These are phyloP conservation scores for Aspergillus glaucus DNA, from an alignment of 2,329 filamentous ascomycete species.

Conservation along the genomic window DNA sequence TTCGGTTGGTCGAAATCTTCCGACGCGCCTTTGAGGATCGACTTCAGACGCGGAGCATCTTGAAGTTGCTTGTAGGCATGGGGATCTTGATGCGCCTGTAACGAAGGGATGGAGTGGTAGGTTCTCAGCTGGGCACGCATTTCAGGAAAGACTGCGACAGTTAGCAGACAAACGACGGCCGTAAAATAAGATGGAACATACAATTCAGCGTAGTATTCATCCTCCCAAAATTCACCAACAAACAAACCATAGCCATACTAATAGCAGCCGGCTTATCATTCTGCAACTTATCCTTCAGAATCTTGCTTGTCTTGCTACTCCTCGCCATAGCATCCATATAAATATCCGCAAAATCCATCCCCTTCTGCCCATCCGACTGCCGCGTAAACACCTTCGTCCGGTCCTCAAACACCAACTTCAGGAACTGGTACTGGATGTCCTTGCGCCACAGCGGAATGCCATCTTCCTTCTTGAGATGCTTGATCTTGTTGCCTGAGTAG, in stretches of 20 bases:
- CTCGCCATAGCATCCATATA: slow-evolving; percentile 98
- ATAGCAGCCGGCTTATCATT: slow-evolving; percentile 87
- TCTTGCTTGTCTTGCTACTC: slow-evolving; percentile 98
- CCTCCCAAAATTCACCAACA: slow-evolving; percentile 91
- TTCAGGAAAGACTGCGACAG: slow-evolving; percentile 78
- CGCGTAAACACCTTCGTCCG: slow-evolving; percentile 73
- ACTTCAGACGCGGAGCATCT: slow-evolving; percentile 91
- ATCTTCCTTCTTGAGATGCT: slow-evolving; percentile 62
- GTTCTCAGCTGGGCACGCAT: slow-evolving; percentile 97
- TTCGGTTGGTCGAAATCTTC: slow-evolving; percentile 84
- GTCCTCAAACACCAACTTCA: slow-evolving; percentile 58
- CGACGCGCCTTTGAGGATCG: slow-evolving; percentile 91
- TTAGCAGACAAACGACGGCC: slow-evolving; percentile 4
- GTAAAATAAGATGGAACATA: slow-evolving; percentile 40
- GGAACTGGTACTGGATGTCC: slow-evolving; percentile 61
- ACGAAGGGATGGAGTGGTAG: slow-evolving; percentile 93
- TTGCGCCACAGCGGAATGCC: slow-evolving; percentile 61
- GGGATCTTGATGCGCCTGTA: slow-evolving; percentile 90
- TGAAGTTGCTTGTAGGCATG: slow-evolving; percentile 97
- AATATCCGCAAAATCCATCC: slow-evolving; percentile 77
- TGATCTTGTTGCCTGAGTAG: slow-evolving; percentile 62
- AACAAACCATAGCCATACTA: slow-evolving; percentile 98
- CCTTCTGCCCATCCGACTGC: slow-evolving; percentile 74
- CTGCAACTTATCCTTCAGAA: slow-evolving; percentile 90
- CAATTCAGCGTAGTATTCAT: slow-evolving; percentile 99